Evolutionary conservation across 176 grass and related monocot species (phyloP).

Genomic region (Cenchrus americanus): DNA sequence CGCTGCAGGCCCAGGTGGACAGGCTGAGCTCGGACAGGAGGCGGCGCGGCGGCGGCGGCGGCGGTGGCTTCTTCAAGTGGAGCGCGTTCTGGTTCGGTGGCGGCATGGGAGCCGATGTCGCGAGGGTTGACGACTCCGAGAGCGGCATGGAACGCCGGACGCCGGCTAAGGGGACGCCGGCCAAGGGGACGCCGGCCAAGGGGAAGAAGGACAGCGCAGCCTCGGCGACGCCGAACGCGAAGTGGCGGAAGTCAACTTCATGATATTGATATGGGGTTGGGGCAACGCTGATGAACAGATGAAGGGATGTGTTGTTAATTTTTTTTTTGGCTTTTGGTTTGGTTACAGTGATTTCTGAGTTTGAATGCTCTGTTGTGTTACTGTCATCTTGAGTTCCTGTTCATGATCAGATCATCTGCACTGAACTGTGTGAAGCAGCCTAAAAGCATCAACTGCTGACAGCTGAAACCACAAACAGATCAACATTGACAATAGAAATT

Average conservation of each 20-base stretch:
- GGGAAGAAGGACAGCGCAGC: conserved; percentile 51
- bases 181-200: conserved; percentile 51
- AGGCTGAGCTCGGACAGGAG: conserved; percentile 59
- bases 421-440: background rate
- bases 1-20: conserved; percentile 81
- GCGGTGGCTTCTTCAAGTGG: conserved; percentile 76
- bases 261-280: conserved; percentile 41
- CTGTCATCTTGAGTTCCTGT: background rate
- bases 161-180: conserved; percentile 60
- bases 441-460: background rate
- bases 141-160: conserved; percentile 64
- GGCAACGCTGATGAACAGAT: background rate
- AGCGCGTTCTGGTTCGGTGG: conserved; percentile 76
- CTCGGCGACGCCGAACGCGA: conserved; percentile 50
- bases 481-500: background rate
- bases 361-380: background rate
- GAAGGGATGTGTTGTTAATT: background rate
- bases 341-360: background rate
- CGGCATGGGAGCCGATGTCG: conserved; percentile 52
- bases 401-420: background rate
- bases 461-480: background rate
- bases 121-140: conserved; percentile 67
- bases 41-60: conserved; percentile 45
- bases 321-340: background rate
- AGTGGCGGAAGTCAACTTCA: conserved; percentile 74